Percentiles rank a stretch among this genome's conserved stretches.
Evolutionary conservation across 2,329 filamentous ascomycete species (phyloP).

Genomic region (Diaporthe nobilis): DNA sequence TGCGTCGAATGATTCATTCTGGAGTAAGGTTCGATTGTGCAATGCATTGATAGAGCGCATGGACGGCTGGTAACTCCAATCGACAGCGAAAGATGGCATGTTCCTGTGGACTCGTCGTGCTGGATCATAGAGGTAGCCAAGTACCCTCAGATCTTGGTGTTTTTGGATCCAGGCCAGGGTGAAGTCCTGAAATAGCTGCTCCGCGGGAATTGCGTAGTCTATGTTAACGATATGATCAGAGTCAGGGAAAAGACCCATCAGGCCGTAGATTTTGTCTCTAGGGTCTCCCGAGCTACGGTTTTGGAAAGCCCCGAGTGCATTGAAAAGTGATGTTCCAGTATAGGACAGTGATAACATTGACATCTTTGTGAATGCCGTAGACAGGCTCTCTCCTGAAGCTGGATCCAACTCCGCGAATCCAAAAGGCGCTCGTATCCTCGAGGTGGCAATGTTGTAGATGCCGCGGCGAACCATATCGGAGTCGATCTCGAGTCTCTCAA

Average conservation of each 20-base stretch:
- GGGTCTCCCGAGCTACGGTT: neutral
- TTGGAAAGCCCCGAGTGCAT: neutral
- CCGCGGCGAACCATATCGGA: neutral
- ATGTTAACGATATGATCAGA: neutral
- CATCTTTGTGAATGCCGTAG: neutral
- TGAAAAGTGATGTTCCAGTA: neutral
- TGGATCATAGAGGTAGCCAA: neutral
- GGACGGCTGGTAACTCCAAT: neutral
- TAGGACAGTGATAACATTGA: neutral
- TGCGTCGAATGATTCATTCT: neutral
- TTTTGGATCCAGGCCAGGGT: neutral
- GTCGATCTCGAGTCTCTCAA: neutral
- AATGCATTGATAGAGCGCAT: neutral
- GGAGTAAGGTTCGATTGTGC: neutral
- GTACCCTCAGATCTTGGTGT: neutral
- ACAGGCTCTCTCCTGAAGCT: neutral
- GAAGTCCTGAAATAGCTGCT: neutral
- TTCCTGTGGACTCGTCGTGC: neutral
- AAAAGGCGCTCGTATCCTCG: neutral
- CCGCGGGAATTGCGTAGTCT: neutral
- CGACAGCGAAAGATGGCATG: neutral
- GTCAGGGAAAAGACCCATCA: neutral
- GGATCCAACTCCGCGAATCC: neutral
- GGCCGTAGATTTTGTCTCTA: constrained; percentile 1
- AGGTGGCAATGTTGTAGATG: neutral